Conservation (phyloP, 768 basidiomycete genomes). For the Collybia mongolica region DNA sequence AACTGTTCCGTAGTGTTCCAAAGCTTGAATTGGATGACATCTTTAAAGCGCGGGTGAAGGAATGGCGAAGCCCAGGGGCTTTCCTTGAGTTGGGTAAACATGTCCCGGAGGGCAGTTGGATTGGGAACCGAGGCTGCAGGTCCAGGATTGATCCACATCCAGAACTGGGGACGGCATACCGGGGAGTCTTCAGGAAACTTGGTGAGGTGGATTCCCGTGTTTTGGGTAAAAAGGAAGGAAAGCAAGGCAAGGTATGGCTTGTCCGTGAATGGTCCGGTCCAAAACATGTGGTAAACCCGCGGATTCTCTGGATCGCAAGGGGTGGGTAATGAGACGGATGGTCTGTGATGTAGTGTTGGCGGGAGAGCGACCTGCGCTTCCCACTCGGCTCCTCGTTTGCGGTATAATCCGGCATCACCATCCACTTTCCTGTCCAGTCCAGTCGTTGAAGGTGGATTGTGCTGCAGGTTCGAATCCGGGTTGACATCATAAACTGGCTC, state of each 20-base stretch:
- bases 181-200: constrained; percentile 37
- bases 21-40: constrained; percentile 86
- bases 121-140: constrained; percentile 85
- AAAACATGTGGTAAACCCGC: constrained; percentile 91
- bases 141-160: constrained; percentile 96
- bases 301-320: constrained; percentile 79
- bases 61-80: constrained; percentile 94
- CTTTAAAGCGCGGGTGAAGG: constrained; percentile 84
- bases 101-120: constrained; percentile 72
- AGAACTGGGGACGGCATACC: constrained; percentile 86
- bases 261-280: constrained; percentile 96
- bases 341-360: constrained; percentile 41
- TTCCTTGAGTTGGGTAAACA: constrained; percentile 73
- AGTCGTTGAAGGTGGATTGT: constrained; percentile 20
- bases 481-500: constrained; percentile 17
- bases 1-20: constrained; percentile 98
- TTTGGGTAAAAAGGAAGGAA: constrained; percentile 93
- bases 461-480: constrained; percentile 18
- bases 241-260: constrained; percentile 92
- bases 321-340: constrained; percentile 33
- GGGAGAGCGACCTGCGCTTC: constrained; percentile 55
- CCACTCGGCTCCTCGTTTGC: constrained; percentile 58
- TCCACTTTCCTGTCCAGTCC: constrained; percentile 30
- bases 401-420: constrained; percentile 52
- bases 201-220: constrained; percentile 71